These are phyloP conservation scores for Nigrospora oryzae DNA, from an alignment of 2,329 filamentous ascomycete genomes.

Conservation along the genomic window DNA sequence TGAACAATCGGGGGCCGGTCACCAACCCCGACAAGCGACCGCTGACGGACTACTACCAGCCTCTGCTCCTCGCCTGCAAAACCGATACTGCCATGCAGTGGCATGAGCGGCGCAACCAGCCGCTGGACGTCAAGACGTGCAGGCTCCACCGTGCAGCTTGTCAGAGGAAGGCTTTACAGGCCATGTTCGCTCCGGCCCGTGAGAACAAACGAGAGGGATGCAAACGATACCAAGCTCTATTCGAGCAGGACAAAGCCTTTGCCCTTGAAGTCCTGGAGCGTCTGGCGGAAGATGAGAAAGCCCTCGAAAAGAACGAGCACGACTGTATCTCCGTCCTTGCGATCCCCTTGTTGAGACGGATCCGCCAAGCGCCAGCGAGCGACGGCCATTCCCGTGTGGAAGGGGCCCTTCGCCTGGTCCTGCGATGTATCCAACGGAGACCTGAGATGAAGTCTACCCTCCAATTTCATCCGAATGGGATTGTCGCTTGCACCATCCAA, in stretches of 20 bases:
- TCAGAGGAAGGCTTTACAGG: neutral
- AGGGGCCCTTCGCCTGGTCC: neutral
- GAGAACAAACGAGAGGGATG: neutral
- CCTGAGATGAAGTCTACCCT: neutral
- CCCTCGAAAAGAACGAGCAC: neutral
- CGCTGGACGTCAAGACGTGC: neutral
- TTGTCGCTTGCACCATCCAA: neutral
- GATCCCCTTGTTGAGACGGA: neutral
- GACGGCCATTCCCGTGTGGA: too few species aligned
- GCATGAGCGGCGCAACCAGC: neutral
- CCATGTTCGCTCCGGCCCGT: neutral
- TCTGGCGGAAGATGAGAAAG: neutral
- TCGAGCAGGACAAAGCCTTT: neutral
- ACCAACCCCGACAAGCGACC: slow-evolving; percentile 2
- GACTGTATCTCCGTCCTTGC: neutral
- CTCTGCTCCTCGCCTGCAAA: slow-evolving; percentile 1
- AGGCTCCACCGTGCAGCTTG: neutral
- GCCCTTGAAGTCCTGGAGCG: neutral
- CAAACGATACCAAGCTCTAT: neutral
- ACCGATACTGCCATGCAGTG: neutral
- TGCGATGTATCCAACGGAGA: neutral
- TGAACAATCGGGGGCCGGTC: neutral
- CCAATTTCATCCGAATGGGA: too few species aligned
- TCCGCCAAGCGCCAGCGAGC: neutral
- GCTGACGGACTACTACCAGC: neutral